Percentiles rank a stretch among this genome's conserved stretches.
Evolutionary conservation across 2,329 filamentous ascomycete genomes (phyloP).

Genomic region (Thielaviopsis ethacetica): DNA sequence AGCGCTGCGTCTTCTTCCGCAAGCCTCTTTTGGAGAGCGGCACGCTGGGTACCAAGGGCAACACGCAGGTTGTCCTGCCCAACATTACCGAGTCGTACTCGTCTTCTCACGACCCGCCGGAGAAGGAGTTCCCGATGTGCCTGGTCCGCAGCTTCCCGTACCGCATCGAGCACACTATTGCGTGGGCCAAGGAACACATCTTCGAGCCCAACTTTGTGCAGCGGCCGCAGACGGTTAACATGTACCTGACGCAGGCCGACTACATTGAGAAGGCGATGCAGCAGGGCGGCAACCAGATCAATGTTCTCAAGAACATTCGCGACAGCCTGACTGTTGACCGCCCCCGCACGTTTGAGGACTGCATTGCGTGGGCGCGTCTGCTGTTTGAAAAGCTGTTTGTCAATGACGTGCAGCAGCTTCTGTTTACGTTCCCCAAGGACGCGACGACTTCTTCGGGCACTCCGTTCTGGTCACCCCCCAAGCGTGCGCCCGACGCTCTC

Average conservation of each 20-base stretch:
- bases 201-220: constrained; percentile 92
- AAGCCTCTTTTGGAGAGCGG: constrained; percentile 93
- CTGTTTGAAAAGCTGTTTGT: constrained; percentile 95
- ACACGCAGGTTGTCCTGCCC: constrained; percentile 89
- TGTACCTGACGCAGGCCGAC: constrained; percentile 81
- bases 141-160: constrained; percentile 95
- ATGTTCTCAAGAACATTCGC: constrained; percentile 75
- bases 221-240: constrained; percentile 82
- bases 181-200: constrained; percentile 80
- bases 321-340: constrained; percentile 87
- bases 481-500: constrained; percentile 82
- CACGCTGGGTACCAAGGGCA: constrained; percentile 96
- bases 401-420: constrained; percentile 85
- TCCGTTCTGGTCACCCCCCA: constrained; percentile 95
- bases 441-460: constrained; percentile 74
- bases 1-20: constrained; percentile 94
- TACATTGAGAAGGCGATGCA: constrained; percentile 78
- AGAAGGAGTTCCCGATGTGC: constrained; percentile 99
- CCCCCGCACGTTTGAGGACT: constrained; percentile 85
- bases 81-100: constrained; percentile 92
- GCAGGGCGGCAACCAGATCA: constrained; percentile 88
- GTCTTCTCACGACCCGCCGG: constrained; percentile 82
- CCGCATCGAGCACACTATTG: constrained; percentile 95
- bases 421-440: constrained; percentile 96
- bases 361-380: constrained; percentile 84